Base-by-base conservation (phyloP, 139 green algal species). In the Tetraselmis chui region DNA sequence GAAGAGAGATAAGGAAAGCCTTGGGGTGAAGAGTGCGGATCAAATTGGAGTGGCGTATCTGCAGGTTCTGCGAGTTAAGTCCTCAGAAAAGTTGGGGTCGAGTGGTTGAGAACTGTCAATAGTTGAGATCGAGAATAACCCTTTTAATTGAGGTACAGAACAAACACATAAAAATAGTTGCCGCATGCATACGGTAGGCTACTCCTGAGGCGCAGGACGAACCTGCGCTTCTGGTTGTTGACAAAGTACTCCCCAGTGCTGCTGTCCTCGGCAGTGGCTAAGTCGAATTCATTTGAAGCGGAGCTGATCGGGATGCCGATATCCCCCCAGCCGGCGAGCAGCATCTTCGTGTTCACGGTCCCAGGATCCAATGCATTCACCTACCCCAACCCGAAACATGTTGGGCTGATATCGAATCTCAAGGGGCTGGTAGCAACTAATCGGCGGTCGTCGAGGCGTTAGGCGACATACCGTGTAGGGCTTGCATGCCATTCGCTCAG, bases 311-410 rank as follows among this genome's bases (percentile, higher is more conserved):
- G 32, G 23, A 95, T 94, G 77, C 91, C 91, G n/a, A 91, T 91
- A 28, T 80, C 24, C 24, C 91, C 91, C 91, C 91, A 94, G 0
- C 90, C 90, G 0, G 85, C 84, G 23, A 84, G 30, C 28, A 94
- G 82, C 91, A 95, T 94, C 82, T 95, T 95, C 1, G 91, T 94
- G 82, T 95, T 94, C 5, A 95, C 84, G 18, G 84, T 87, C 23
- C 84, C 84, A 32, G 75, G 59, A 28, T 78, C 26, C 74, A 77
- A 25, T 25, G 74, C 74, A 29, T 28, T 31, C 74, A 29, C 26
- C 26, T 28, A 2, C 26, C 23, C 74, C 26, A 5, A 25, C n/a
- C n/a, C n/a, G n/a, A n/a, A n/a, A n/a, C n/a, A n/a, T n/a, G n/a
- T n/a, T n/a, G n/a, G n/a, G n/a, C n/a, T n/a, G n/a, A n/a, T n/a